Percentiles rank a stretch among this genome's conserved stretches.
These are phyloP conservation scores for Penicillium fuscoglaucum DNA, from an alignment of 2,329 filamentous ascomycete species.

Conservation along the genomic window DNA sequence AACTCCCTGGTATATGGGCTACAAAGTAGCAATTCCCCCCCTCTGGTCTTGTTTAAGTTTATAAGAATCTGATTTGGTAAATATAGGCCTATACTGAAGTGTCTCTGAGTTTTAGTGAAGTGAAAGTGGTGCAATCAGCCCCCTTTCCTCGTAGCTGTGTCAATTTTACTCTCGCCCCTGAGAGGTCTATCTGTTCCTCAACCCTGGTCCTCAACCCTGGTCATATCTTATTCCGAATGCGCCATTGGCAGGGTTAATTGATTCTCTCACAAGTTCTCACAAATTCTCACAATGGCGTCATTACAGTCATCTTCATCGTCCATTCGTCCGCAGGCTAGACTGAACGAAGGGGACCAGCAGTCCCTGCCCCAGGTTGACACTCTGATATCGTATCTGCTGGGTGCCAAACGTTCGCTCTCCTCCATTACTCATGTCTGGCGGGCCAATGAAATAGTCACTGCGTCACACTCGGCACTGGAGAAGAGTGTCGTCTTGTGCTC, in stretches of 20 bases:
- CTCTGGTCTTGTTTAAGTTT: background rate
- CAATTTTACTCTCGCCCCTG: background rate
- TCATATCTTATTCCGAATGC: background rate
- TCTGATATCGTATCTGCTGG: constrained; percentile 79
- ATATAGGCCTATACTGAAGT: background rate
- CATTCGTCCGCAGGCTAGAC: constrained; percentile 16
- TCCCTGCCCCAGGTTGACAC: constrained; percentile 61
- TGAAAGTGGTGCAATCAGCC: background rate
- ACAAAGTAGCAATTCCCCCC: background rate
- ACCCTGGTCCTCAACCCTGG: background rate
- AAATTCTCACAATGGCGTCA: constrained; percentile 30
- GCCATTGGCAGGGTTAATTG: constrained; percentile 5
- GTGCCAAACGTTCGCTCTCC: constrained; percentile 82
- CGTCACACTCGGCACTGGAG: constrained; percentile 73
- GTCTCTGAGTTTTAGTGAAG: background rate
- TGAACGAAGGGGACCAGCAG: constrained; percentile 15
- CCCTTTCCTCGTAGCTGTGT: constrained; percentile 1
- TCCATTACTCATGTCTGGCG: constrained; percentile 80
- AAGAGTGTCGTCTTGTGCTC: constrained; percentile 73
- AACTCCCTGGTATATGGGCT: background rate
- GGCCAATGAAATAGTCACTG: constrained; percentile 80
- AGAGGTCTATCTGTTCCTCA: background rate
- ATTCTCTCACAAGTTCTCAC: background rate
- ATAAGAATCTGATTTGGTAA: background rate
- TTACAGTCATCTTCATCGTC: constrained; percentile 33